Percentiles rank a stretch among this genome's conserved stretches.
These are phyloP conservation scores for Globisporangium spinosum DNA, from an alignment of 352 stramenopile species.

Conservation along the genomic window DNA sequence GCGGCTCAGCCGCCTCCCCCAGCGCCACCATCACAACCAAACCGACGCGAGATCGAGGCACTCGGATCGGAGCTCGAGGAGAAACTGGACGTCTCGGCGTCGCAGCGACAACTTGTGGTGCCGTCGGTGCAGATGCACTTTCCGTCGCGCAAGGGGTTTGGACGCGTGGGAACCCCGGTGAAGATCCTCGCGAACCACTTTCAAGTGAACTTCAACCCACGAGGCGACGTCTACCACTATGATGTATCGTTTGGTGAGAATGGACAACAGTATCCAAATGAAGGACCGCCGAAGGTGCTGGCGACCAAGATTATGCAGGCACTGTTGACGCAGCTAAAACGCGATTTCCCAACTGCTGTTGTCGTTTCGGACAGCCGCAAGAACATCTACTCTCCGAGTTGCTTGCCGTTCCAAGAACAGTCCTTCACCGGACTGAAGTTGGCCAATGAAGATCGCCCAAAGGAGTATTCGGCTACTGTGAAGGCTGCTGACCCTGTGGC, in stretches of 20 bases:
- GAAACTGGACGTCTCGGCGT: constrained; percentile 26
- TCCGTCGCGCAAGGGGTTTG: constrained; percentile 53
- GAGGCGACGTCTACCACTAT: constrained; percentile 69
- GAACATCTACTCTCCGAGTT: constrained; percentile 49
- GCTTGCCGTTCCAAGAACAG: constrained; percentile 43
- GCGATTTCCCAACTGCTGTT: constrained; percentile 31
- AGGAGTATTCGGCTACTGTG: constrained; percentile 46
- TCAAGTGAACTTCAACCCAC: constrained; percentile 41
- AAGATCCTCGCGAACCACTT: constrained; percentile 68
- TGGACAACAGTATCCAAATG: constrained; percentile 35
- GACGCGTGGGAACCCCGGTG: constrained; percentile 32
- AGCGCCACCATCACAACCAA: background rate
- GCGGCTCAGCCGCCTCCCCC: background rate
- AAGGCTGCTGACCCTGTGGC: constrained; percentile 55
- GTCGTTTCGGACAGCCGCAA: constrained; percentile 53
- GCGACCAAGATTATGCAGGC: constrained; percentile 53
- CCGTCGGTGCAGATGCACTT: constrained; percentile 42
- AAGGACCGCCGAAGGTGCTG: constrained; percentile 52
- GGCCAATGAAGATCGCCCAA: constrained; percentile 36
- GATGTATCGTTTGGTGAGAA: constrained; percentile 52
- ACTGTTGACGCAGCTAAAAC: constrained; percentile 36
- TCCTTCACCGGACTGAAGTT: constrained; percentile 37
- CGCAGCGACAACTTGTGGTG: constrained; percentile 25
- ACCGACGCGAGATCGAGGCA: constrained; percentile 6
- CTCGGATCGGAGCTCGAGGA: constrained; percentile 34